Conservation (phyloP, 768 basidiomycete genomes). For the Amanita fuliginea region DNA sequence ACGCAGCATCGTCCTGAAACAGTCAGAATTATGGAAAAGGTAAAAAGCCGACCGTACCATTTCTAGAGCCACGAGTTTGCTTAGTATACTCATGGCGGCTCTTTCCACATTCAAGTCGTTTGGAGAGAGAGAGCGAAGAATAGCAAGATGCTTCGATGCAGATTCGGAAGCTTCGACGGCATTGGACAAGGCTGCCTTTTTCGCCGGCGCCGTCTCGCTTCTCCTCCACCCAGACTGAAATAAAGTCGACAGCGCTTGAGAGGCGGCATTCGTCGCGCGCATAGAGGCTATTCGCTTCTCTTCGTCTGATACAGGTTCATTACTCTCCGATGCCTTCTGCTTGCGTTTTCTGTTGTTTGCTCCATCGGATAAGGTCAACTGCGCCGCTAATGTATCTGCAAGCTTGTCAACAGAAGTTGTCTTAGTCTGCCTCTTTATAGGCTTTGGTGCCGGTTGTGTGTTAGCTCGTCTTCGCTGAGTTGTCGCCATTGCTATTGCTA, state of each 20-base stretch:
- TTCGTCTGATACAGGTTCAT: constrained; percentile 12
- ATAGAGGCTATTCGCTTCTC: constrained; percentile 37
- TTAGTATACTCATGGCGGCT: constrained; percentile 56
- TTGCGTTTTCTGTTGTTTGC: neutral
- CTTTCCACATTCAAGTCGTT: constrained; percentile 59
- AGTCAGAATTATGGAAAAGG: neutral
- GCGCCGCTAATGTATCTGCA: constrained; percentile 8
- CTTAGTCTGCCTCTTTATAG: neutral
- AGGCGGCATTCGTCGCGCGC: constrained; percentile 52
- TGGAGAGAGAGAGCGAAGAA: constrained; percentile 33
- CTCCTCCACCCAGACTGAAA: constrained; percentile 54
- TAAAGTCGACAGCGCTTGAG: constrained; percentile 41
- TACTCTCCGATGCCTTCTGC: neutral
- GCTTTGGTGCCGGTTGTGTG: neutral
- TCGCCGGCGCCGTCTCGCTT: constrained; percentile 16
- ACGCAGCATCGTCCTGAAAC: constrained; percentile 43
- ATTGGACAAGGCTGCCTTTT: constrained; percentile 13
- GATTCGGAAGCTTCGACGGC: constrained; percentile 25
- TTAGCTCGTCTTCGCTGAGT: neutral
- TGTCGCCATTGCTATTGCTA: constrained; percentile 1
- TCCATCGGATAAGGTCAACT: constrained; percentile 7
- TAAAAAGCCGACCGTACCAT: constrained; percentile 42
- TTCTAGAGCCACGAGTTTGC: constrained; percentile 57
- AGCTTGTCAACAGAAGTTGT: constrained; percentile 6
- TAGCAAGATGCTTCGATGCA: constrained; percentile 32